These are phyloP conservation scores for Leishmania tarentolae DNA, from an alignment of 208 protist species.

Conservation along the genomic window DNA sequence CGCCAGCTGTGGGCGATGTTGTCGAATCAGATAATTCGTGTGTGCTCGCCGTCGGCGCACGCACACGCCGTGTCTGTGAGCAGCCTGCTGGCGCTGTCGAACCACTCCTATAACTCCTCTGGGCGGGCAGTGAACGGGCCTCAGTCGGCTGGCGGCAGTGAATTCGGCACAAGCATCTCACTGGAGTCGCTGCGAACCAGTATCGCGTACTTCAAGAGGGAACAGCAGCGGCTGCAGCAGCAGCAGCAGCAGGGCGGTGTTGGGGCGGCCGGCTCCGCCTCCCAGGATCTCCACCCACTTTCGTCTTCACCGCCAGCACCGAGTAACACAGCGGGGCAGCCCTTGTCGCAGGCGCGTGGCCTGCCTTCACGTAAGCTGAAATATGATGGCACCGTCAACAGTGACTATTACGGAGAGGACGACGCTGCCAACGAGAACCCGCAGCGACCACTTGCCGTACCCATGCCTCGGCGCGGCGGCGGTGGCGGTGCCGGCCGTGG, in stretches of 20 bases:
- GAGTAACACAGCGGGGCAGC: not conserved
- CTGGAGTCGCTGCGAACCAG: conserved; percentile 69
- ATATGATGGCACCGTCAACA: not conserved
- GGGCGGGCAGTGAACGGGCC: conserved; percentile 2
- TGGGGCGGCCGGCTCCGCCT: not conserved
- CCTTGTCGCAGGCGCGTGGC: not conserved
- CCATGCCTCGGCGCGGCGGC: conserved; percentile 6
- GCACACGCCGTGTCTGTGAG: conserved; percentile 35
- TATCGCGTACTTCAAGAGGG: conserved; percentile 74
- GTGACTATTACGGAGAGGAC: conserved; percentile 17
- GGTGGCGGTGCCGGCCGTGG: conserved; percentile 8
- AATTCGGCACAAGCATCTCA: conserved; percentile 66
- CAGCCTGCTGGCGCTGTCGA: conserved; percentile 48
- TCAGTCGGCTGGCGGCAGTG: not conserved
- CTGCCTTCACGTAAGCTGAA: not conserved
- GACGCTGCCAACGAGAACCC: not conserved
- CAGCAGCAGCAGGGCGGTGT: conserved; percentile 29
- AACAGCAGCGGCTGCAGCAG: conserved; percentile 50
- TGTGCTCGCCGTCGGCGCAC: conserved; percentile 34
- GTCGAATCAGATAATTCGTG: conserved; percentile 75
- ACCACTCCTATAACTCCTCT: conserved; percentile 18
- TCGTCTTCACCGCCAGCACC: conserved; percentile 8
- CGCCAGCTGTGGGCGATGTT: conserved; percentile 89
- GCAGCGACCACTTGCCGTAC: not conserved
- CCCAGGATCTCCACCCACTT: not conserved